Evolutionary conservation across 768 basidiomycete species (phyloP).

Genomic region (Psilocybe cubensis): DNA sequence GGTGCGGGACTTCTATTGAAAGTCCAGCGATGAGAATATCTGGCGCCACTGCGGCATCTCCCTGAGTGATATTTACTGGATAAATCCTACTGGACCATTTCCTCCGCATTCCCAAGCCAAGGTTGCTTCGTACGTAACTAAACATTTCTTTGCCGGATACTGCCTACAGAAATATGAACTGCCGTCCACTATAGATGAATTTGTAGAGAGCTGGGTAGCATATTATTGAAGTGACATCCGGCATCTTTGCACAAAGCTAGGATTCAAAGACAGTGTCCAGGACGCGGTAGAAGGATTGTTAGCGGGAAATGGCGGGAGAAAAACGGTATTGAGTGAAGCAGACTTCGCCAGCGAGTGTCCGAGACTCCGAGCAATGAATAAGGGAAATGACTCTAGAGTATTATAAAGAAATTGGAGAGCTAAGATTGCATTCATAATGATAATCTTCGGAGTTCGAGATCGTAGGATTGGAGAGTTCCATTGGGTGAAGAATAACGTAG

Average conservation of each 20-base stretch:
- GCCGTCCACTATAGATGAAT: neutral
- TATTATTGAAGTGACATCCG: neutral
- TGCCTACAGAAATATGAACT: neutral
- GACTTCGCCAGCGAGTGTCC: neutral
- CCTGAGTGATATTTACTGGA: slow-evolving; percentile 6
- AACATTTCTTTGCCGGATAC: slow-evolving; percentile 6
- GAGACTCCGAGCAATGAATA: neutral
- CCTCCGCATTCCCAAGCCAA: slow-evolving; percentile 8
- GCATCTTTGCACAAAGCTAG: neutral
- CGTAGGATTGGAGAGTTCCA: neutral
- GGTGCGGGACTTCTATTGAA: slow-evolving; percentile 1
- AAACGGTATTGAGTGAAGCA: neutral
- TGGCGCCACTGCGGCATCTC: neutral
- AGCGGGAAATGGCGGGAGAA: neutral
- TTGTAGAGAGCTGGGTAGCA: neutral
- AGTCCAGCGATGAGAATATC: slow-evolving; percentile 7
- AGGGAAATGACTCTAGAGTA: neutral
- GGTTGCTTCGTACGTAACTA: slow-evolving; percentile 1
- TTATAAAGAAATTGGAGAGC: too few species aligned
- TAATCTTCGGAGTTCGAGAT: neutral
- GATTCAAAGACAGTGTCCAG: neutral
- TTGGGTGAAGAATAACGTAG: slow-evolving; percentile 4
- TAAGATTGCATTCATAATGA: too few species aligned
- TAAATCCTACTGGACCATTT: slow-evolving; percentile 1
- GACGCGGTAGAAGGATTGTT: neutral